Conservation (phyloP, 768 basidiomycete species). For the Lactifluus echinatus region DNA sequence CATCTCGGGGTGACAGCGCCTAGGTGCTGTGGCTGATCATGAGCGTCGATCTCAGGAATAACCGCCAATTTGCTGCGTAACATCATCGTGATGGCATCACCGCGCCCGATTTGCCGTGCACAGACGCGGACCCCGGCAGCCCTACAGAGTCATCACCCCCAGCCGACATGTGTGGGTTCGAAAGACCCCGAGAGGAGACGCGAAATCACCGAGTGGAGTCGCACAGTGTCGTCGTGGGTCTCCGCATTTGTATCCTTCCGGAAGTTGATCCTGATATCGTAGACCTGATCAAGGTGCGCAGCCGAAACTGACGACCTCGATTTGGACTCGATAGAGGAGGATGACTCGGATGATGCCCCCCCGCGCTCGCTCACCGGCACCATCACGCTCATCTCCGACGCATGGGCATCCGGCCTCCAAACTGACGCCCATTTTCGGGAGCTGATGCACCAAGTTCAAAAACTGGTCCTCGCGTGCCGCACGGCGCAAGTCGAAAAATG, state of each 20-base stretch:
- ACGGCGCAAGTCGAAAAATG: not conserved
- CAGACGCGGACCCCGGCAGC: not conserved
- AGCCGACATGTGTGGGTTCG: too few species aligned
- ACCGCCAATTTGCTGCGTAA: not conserved
- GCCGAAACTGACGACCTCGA: not conserved
- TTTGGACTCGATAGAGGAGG: not conserved
- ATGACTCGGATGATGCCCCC: too few species aligned
- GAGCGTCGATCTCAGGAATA: not conserved
- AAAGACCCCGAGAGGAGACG: not conserved
- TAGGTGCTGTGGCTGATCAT: not conserved
- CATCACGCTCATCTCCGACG: not conserved
- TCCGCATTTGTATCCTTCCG: not conserved
- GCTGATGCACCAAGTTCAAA: not conserved
- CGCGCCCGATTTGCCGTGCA: not conserved
- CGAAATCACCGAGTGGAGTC: not conserved
- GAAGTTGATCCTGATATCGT: not conserved
- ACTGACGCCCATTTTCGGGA: not conserved
- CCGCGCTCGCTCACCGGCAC: not conserved
- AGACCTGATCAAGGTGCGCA: not conserved
- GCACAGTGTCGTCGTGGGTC: not conserved
- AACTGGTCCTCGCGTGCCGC: not conserved
- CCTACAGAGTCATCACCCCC: too few species aligned
- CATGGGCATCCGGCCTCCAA: not conserved
- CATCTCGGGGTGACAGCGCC: not conserved
- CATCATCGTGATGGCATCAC: not conserved